Conservation (phyloP, 1,284 basidiomycete genomes). For the Uromyces viciae-fabae region DNA sequence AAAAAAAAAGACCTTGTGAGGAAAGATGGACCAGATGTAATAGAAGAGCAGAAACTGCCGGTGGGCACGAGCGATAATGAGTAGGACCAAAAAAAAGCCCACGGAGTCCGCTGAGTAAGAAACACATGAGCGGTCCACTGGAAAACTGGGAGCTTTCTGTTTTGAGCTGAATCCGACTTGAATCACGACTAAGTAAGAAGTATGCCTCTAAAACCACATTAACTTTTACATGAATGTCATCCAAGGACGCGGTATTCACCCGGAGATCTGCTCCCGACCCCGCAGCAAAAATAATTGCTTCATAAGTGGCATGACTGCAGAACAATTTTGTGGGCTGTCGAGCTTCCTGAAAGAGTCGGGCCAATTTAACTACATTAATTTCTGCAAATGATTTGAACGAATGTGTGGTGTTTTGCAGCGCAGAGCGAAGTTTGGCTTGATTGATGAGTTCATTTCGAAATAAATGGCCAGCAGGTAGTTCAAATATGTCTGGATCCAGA, state of each 20-base stretch:
- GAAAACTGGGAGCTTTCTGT: neutral
- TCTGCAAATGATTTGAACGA: neutral
- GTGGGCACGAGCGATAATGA: neutral
- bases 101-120: neutral
- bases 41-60: neutral
- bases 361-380: neutral
- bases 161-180: neutral
- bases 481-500: neutral
- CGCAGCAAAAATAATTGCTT: neutral
- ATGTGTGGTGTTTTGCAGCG: neutral
- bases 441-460: neutral
- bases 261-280: neutral
- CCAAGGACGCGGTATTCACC: neutral
- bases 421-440: neutral
- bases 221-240: neutral
- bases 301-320: neutral
- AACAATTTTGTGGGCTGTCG: neutral
- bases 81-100: neutral
- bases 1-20: neutral
- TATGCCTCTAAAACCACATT: neutral
- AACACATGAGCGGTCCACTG: neutral
- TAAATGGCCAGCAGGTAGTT: neutral
- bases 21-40: neutral
- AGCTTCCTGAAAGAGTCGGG: neutral
- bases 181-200: neutral